Base-by-base conservation (phyloP, 441 rosid genomes). In the Manihot esculenta region DNA sequence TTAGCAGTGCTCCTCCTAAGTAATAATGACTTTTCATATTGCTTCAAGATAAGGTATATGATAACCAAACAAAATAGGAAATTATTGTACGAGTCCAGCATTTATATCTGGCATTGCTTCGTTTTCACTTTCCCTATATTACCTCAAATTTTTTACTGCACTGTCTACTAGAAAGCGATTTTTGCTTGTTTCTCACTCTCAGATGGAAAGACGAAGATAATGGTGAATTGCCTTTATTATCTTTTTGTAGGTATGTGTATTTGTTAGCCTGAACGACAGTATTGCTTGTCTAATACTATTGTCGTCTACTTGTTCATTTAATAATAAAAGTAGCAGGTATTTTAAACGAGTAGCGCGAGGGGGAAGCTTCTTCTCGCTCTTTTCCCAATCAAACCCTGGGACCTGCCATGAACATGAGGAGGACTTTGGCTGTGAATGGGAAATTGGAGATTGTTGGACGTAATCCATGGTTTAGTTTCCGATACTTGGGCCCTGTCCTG, bases 331-430 rank as follows among this genome's bases (percentile, higher is more conserved):
- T 41, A 12, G 24, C 30, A 54, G 38, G 42, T 38, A 54, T 20
- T 50, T n/a, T 1, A 33, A 38, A 6, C 8, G 70, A 38, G 42
- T 38, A 54, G 45, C 13, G 70, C 10, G 27, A 68, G 9, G 2
- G 62, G 26, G 62, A 21, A 68, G 62, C 20, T 38, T 54, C 53
- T 38, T 23, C 42, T 38, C 42, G 67, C 10, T 50, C 58, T 30
- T 49, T n/a, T 33, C 56, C n/a, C 27, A 27, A 30, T 50, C 17
- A 30, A 65, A 17, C 30, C 27, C 24, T 51, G 59, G 48, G 48
- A 5, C 53, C 62, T 66, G 30, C 1, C 0, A 49, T 24, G 8
- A 15, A 17, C 24, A 24, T n/a, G n/a, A n/a, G 64, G 48, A 21
- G 26, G 42, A 38, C 8, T 38, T 38, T 38, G 1, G 63, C 12